Evolutionary conservation across 2,329 filamentous ascomycete species (phyloP), one percentile per base, ranked within the genome.

Genomic region (Alternaria triticimaculans): DNA sequence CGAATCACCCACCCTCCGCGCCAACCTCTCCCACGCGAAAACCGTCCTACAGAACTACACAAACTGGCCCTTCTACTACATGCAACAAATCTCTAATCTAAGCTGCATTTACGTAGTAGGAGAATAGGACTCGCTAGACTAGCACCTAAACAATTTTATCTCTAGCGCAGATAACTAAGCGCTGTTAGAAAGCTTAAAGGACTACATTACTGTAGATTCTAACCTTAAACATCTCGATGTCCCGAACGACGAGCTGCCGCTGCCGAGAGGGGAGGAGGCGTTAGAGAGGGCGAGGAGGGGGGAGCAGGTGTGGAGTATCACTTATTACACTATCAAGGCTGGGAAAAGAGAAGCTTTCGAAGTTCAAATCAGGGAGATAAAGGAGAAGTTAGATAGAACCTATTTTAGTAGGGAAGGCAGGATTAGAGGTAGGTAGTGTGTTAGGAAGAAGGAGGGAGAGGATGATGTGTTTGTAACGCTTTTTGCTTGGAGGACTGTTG

Each of bases 61-160:
- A 0, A 69, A 72, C 1, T 75, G 78, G 23, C 63, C 72, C 0
- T 82, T 83, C 46, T 73, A 78, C 58, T 80, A 79, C 66, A 77
- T 81, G 41, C 77, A 80, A 21, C 82, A 85, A 55, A 49, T 81
- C n/a, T 81, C 86, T 58, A 80, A 85, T 62, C 79, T 81, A 0
- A 68, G 73, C 0, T 62, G 64, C n/a, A 30, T 79, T 9, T 85
- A 84, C 69, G 76, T 86, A 12, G 54, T 85, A 8, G 84, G 83
- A 9, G 80, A 78, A 62, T 86, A 84, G 84, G 73, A 79, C 2
- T 84, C 80, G 4, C 68, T 82, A 4, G 72, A 72, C 2, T 76
- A 80, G 55, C 84, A 86, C 55, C 71, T 78, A 59, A 70, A 80
- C 2, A 72, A 78, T 2, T 85, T 83, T 75, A 80, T 86, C 5